These are phyloP conservation scores for Iberis pinnata DNA, from an alignment of 345 rosid species.

Conservation along the genomic window DNA sequence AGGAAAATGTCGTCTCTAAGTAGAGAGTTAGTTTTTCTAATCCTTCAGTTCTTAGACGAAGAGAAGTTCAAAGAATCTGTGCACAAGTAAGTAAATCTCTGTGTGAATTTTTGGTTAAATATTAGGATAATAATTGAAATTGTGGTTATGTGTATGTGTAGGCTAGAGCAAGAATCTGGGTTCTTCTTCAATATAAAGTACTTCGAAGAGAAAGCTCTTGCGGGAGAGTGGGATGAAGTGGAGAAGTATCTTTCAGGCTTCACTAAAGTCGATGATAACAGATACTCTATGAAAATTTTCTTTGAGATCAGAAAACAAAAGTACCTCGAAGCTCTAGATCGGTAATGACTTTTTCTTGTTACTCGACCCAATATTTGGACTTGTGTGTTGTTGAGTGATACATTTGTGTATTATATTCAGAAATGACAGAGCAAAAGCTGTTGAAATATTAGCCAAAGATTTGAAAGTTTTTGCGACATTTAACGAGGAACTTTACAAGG, in stretches of 20 bases:
- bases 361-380: neutral
- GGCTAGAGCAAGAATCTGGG: slow-evolving; percentile 87
- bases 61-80: slow-evolving; percentile 42
- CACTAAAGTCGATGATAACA: slow-evolving; percentile 88
- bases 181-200: slow-evolving; percentile 81
- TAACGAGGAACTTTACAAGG: slow-evolving; percentile 82
- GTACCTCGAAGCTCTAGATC: slow-evolving; percentile 58
- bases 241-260: slow-evolving; percentile 81
- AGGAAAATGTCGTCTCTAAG: slow-evolving; percentile 50
- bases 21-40: slow-evolving; percentile 60
- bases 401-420: slow-evolving; percentile 34
- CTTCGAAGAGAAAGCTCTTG: slow-evolving; percentile 80
- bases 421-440: slow-evolving; percentile 77
- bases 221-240: slow-evolving; percentile 96
- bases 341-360: slow-evolving; percentile 22
- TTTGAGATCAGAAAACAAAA: slow-evolving; percentile 57
- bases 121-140: neutral
- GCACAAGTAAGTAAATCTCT: slow-evolving; percentile 40
- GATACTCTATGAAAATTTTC: slow-evolving; percentile 53
- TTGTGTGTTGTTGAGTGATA: slow-evolving; percentile 2
- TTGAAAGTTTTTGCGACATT: slow-evolving; percentile 81
- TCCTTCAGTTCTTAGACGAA: slow-evolving; percentile 60
- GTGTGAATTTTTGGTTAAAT: neutral
- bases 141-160: slow-evolving; percentile 23
- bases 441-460: slow-evolving; percentile 74